Conservation (phyloP, 257 asterid genomes). For the Solanum chmielewskii region DNA sequence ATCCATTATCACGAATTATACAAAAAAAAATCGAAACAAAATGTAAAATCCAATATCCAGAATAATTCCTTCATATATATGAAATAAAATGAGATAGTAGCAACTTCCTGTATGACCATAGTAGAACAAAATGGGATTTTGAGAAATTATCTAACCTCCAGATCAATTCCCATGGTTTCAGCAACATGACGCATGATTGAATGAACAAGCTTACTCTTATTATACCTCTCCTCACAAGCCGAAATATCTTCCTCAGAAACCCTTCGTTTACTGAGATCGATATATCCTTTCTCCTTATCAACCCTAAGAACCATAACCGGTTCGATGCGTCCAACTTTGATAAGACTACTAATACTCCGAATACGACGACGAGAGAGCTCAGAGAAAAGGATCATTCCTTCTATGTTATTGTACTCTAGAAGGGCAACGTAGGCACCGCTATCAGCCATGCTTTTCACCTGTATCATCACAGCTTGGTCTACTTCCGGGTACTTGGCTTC, state of each 20-base stretch:
- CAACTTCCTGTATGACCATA: neutral
- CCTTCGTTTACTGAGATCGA: conserved; percentile 93
- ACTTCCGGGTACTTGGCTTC: conserved; percentile 95
- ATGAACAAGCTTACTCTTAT: conserved; percentile 96
- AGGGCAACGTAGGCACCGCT: conserved; percentile 94
- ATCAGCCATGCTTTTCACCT: conserved; percentile 95
- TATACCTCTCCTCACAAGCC: conserved; percentile 84
- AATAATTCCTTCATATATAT: neutral
- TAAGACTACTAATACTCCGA: conserved; percentile 85
- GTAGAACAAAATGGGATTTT: neutral
- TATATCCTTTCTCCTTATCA: conserved; percentile 88
- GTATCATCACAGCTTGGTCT: conserved; percentile 89
- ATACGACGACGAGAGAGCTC: conserved; percentile 98
- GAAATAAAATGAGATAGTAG: neutral
- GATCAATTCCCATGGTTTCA: conserved; percentile 70
- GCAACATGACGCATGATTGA: conserved; percentile 98
- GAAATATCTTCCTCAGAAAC: conserved; percentile 93
- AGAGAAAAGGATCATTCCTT: conserved; percentile 94
- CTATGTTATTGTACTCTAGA: conserved; percentile 88
- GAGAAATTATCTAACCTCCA: conserved; percentile 43
- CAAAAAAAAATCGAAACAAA: neutral
- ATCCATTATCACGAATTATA: neutral
- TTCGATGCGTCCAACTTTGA: conserved; percentile 86
- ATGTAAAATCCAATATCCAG: neutral
- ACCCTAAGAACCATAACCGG: conserved; percentile 98